Evolutionary conservation across 139 green algal species (phyloP).

Genomic region (Coelastrella sp.): DNA sequence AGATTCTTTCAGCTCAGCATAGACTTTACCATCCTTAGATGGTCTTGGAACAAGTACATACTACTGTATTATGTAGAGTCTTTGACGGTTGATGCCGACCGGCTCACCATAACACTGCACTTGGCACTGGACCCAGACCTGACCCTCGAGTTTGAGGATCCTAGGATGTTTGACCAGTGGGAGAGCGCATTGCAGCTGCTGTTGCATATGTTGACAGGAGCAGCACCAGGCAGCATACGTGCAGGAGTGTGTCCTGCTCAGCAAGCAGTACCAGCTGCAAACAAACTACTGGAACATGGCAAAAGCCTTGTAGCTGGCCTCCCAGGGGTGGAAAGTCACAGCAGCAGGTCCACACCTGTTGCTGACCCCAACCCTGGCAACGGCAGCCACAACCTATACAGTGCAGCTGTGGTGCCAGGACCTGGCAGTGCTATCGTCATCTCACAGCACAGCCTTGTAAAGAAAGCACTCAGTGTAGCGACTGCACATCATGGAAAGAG

Average conservation of each 20-base stretch:
- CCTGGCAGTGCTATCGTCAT: neutral
- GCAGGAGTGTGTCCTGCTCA: neutral
- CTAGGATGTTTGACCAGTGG: slow-evolving; percentile 5
- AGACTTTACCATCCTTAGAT: slow-evolving; percentile 55
- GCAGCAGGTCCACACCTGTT: neutral
- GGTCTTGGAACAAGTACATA: slow-evolving; percentile 63
- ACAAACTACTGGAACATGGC: neutral
- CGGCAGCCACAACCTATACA: neutral
- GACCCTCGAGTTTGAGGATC: slow-evolving; percentile 14
- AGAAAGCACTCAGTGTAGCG: neutral
- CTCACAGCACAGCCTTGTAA: slow-evolving; percentile 34
- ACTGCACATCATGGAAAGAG: neutral
- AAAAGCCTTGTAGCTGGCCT: neutral
- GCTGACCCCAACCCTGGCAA: neutral
- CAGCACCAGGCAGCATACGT: slow-evolving; percentile 4
- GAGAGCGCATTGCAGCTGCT: slow-evolving; percentile 35
- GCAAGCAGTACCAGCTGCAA: neutral
- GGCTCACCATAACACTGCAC: slow-evolving; percentile 25
- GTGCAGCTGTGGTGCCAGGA: neutral
- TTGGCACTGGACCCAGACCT: slow-evolving; percentile 33
- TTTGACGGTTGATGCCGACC: neutral
- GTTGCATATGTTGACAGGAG: slow-evolving; percentile 25
- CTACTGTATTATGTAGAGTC: slow-evolving; percentile 58
- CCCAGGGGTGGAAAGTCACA: neutral
- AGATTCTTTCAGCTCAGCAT: slow-evolving; percentile 60